Evolutionary conservation across 1,284 basidiomycete genomes (phyloP), one percentile per base, ranked within the genome.

Genomic region (Tilletia indica): DNA sequence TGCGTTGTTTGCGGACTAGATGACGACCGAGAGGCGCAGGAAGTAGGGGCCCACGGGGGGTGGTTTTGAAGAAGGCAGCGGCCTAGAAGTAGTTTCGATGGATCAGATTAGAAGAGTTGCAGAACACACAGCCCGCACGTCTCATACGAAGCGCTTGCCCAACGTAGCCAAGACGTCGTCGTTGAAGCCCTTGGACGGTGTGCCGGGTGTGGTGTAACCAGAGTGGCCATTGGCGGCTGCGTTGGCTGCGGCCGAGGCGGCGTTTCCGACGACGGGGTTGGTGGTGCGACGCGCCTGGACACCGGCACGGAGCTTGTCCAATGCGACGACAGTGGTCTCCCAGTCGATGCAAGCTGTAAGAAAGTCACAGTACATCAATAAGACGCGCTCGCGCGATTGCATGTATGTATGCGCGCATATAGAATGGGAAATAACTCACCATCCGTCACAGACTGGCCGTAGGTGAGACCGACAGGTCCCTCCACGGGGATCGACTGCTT

Each of bases 401-500:
- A 19, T 25, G 56, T 2, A 68, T 14, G 16, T 9, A 6, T 3
- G 31, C 16, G 8, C 42, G 34, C n/a, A 4, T 14, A 39, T 5
- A 64, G 19, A 38, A 39, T 5, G 49, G n/a, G n/a, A n/a, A 54
- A 25, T 25, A 14, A 21, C 39, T 67, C 34, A 36, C 19, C 85
- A 83, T 93, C 92, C 25, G 93, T 94, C 16, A 94, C 91, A 8
- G 91, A 92, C 82, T 93, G 91, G 64, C 95, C 94, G 85, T 95
- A 95, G 81, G 68, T 89, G 91, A 73, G 97, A 86, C 3, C 58
- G 8, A 67, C 21, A 9, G 68, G 71, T 21, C 69, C 73, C 61
- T 64, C 48, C 11, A 56, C 38, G 21, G 69, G 67, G 56, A 72
- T 67, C 19, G 48, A 68, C 66, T 71, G 72, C 63, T 69, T 68